Evolutionary conservation across 495 filamentous ascomycete genomes (phyloP).

Genomic region (Geoglossum glabrum): DNA sequence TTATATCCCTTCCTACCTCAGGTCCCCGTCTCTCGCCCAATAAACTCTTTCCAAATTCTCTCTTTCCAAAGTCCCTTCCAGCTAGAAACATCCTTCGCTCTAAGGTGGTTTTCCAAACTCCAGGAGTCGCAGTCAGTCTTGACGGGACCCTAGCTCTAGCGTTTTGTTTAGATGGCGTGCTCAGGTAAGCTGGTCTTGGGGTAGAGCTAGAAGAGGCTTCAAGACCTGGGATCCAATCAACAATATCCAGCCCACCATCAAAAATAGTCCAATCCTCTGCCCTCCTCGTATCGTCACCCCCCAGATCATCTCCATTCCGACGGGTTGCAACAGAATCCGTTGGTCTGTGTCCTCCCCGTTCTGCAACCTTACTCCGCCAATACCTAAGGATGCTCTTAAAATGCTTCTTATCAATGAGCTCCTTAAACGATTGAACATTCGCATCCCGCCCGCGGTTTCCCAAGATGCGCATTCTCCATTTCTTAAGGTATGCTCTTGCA

Average conservation of each 20-base stretch:
- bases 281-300: not conserved
- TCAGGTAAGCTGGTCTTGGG: conserved; percentile 31
- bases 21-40: not conserved
- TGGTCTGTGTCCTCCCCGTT: conserved; percentile 12
- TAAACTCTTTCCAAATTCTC: not conserved
- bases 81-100: conserved; percentile 5
- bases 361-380: conserved; percentile 32
- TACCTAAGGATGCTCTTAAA: conserved; percentile 34
- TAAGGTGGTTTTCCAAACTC: conserved; percentile 26
- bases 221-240: conserved; percentile 21
- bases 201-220: conserved; percentile 17
- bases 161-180: conserved; percentile 36
- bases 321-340: not conserved
- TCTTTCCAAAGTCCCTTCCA: not conserved
- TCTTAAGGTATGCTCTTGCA: conserved; percentile 25
- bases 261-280: conserved; percentile 9
- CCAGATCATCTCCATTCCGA: not conserved
- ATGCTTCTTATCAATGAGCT: conserved; percentile 34
- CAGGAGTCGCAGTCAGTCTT: conserved; percentile 31
- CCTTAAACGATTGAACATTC: conserved; percentile 32
- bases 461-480: conserved; percentile 31
- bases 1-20: not conserved
- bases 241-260: conserved; percentile 29
- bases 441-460: conserved; percentile 25
- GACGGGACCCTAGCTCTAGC: conserved; percentile 30